These are phyloP conservation scores for Paspalum notatum DNA, from an alignment of 176 grass and related monocot species.

Conservation along the genomic window DNA sequence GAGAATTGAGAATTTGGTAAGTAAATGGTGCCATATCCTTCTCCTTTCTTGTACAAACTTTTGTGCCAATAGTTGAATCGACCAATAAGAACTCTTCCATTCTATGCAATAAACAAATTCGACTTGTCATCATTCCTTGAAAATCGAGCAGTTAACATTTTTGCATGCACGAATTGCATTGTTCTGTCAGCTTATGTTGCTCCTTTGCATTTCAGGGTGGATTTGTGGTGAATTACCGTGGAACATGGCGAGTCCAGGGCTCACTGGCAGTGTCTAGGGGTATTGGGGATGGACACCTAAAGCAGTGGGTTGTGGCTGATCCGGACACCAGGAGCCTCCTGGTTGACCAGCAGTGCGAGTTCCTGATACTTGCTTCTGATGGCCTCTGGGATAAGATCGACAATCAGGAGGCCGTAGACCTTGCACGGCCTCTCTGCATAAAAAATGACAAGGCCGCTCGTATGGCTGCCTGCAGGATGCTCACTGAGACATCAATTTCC, in stretches of 20 bases:
- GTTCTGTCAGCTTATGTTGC: conserved; percentile 13
- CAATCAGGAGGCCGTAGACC: conserved; percentile 92
- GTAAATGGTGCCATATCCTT: not conserved
- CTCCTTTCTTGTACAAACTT: conserved; percentile 1
- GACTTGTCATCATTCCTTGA: no score
- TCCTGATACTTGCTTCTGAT: conserved; percentile 92
- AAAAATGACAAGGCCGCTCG: conserved; percentile 37
- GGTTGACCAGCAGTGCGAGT: conserved; percentile 71
- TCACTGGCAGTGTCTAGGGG: conserved; percentile 86
- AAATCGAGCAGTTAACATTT: not conserved
- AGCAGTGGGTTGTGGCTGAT: conserved; percentile 86
- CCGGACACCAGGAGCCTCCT: conserved; percentile 70
- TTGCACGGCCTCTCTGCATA: conserved; percentile 55
- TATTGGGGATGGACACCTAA: conserved; percentile 87
- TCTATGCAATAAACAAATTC: no score
- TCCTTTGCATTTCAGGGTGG: conserved; percentile 68
- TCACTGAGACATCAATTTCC: conserved; percentile 62
- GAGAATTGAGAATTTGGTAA: conserved; percentile 85
- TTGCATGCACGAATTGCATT: not conserved
- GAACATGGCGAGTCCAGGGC: conserved; percentile 95
- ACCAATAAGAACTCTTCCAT: not conserved
- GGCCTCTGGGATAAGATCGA: conserved; percentile 93
- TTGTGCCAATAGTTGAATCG: not conserved
- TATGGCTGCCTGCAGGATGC: conserved; percentile 72
- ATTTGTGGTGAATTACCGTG: conserved; percentile 74